These are phyloP conservation scores for Cruciata laevipes DNA, from an alignment of 257 asterid genomes.

Conservation along the genomic window DNA sequence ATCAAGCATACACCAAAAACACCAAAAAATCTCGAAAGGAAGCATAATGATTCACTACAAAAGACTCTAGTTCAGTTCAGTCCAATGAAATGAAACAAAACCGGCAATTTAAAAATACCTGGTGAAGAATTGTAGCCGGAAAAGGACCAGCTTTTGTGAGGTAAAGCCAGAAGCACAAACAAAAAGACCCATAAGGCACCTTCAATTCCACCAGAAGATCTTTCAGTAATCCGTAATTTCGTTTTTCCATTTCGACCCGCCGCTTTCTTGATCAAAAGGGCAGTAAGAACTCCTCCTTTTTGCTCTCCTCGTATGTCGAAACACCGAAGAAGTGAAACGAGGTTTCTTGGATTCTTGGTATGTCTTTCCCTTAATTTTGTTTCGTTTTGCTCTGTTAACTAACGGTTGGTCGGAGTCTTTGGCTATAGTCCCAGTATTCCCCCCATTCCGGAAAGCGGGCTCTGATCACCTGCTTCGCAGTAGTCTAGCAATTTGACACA, in stretches of 20 bases:
- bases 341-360: not conserved
- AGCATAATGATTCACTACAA: not conserved
- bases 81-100: not conserved
- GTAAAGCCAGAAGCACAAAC: conserved; percentile 81
- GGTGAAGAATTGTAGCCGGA: conserved; percentile 54
- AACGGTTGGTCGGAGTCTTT: conserved; percentile 76
- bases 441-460: conserved; percentile 45
- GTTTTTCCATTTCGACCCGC: conserved; percentile 27
- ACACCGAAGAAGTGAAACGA: not conserved
- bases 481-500: not conserved
- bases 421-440: conserved; percentile 49
- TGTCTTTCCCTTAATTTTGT: not conserved
- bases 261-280: conserved; percentile 23
- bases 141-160: conserved; percentile 34
- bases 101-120: conserved; percentile 32
- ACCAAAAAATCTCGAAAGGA: conserved; percentile 5
- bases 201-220: conserved; percentile 53
- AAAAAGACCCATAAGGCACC: conserved; percentile 30
- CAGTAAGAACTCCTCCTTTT: not conserved
- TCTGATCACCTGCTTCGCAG: conserved; percentile 26
- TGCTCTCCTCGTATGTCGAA: not conserved
- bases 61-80: too few species aligned
- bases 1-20: not conserved
- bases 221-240: conserved; percentile 43
- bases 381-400: conserved; percentile 39